These are phyloP conservation scores for Diophrys appendiculata DNA, from an alignment of 73 alveolate genomes.

Conservation along the genomic window DNA sequence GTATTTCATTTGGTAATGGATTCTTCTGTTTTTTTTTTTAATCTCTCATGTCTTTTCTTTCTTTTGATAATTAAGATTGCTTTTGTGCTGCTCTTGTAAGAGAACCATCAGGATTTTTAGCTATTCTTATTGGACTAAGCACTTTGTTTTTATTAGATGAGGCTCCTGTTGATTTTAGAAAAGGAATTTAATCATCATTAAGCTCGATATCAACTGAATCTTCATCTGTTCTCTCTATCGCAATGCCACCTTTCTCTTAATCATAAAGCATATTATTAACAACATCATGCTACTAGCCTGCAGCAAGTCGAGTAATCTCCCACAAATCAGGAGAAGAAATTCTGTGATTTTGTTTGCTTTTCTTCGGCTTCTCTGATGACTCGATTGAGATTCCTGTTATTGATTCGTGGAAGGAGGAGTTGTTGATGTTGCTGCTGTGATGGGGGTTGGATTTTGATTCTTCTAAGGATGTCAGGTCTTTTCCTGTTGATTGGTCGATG, in stretches of 20 bases:
- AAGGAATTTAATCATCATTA: conserved; percentile 97
- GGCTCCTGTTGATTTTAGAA: too few relatives aligned
- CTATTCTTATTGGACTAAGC: conserved; percentile 86
- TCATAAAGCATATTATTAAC: conserved; percentile 19
- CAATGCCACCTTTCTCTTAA: conserved; percentile 35
- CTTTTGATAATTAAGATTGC: conserved; percentile 86
- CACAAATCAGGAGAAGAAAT: conserved; percentile 94
- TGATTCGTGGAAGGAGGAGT: conserved; percentile 68
- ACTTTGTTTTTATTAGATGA: conserved; percentile 91
- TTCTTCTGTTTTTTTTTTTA: conserved; percentile 73
- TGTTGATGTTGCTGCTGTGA: conserved; percentile 46
- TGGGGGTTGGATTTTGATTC: conserved; percentile 55
- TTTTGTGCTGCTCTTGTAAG: conserved; percentile 90
- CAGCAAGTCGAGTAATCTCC: conserved; percentile 89
- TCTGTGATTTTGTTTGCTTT: conserved; percentile 58
- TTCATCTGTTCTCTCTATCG: conserved; percentile 66
- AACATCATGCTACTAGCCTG: conserved; percentile 55
- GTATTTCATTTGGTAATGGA: conserved; percentile 72
- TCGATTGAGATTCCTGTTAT: conserved; percentile 94
- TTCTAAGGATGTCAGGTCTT: conserved; percentile 72
- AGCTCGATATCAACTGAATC: conserved; percentile 91
- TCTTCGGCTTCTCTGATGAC: conserved; percentile 66
- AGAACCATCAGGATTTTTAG: conserved; percentile 93
- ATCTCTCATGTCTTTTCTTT: conserved; percentile 93
- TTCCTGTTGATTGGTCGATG: conserved; percentile 90